Evolutionary conservation across 78 protist genomes (phyloP), one percentile per base, ranked within the genome.

Genomic region (Dictyostelium capitatum): DNA sequence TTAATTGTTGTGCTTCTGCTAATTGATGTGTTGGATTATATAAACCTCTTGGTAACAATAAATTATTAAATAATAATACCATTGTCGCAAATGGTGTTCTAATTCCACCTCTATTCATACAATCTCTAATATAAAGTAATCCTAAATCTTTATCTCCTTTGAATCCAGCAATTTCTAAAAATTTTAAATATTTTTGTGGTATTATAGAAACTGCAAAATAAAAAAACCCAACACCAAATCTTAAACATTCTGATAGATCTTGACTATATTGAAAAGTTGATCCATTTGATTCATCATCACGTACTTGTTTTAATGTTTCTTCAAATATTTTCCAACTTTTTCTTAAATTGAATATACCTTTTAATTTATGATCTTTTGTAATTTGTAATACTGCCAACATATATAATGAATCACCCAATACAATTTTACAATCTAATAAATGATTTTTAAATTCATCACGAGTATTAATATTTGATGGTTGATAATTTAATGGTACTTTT

Each of bases 261-360:
- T 57, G 43, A 19, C 54, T 32, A 77, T 91, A 91, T 19, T 91
- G 30, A 23, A 79, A 53, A 19, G 59, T 14, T 53, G 59, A 15
- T 32, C 8, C 37, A 11, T 37, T 41, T 1, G 3, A 6, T 37
- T 83, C 90, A 28, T 65, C 80, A 51, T 91, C 75, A 19, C 73
- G 81, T 12, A 91, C 83, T 43, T 91, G 89, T 28, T 70, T 78
- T 23, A 79, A 53, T 3, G 84, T 48, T 4, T 80, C 83, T 54
- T 91, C 95, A 79, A 91, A 91, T 30, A 73, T 50, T 70, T 91
- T 91, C 95, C 95, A 91, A 83, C 95, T 91, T 69, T 74, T 81
- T 65, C 95, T 79, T 54, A 80, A 30, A 79, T 79, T 89, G 14
- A 79, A 32, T 32, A 79, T 57, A 47, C 90, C 95, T 73, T 89